These are phyloP conservation scores for Vitis hybrid DNA, from an alignment of 177 flowering plant genomes.

Conservation along the genomic window DNA sequence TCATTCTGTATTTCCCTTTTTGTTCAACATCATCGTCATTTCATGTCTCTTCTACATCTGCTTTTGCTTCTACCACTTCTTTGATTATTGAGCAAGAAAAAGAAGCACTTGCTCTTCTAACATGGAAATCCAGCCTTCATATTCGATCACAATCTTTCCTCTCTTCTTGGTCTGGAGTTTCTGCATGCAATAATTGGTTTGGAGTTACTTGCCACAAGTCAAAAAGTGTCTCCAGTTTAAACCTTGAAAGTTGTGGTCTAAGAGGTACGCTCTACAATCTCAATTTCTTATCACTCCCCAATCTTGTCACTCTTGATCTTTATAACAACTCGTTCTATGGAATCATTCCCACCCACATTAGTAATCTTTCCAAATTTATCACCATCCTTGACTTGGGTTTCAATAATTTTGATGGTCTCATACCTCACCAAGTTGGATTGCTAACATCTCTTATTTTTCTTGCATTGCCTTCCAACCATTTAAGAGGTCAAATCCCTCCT, in stretches of 20 bases:
- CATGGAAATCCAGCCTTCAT: constrained; percentile 19
- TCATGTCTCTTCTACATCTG: too few species aligned
- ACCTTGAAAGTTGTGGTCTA: constrained; percentile 3
- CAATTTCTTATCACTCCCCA: constrained; percentile 10
- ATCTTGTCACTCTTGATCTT: constrained; percentile 8
- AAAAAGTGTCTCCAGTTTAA: constrained; percentile 7
- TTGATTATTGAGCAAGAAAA: too few species aligned
- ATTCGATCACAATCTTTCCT: constrained; percentile 5
- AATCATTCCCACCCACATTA: constrained; percentile 5
- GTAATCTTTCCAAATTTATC: constrained; percentile 2
- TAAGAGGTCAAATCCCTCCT: too few species aligned
- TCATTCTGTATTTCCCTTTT: too few species aligned
- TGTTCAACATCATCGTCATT: too few species aligned
- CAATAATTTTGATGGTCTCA: too few species aligned
- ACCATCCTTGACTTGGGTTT: background rate
- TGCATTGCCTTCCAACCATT: too few species aligned
- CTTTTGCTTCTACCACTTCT: too few species aligned
- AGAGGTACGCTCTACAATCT: constrained; percentile 15
- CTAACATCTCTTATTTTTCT: too few species aligned
- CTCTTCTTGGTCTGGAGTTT: constrained; percentile 5
- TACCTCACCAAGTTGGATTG: too few species aligned
- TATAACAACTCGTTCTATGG: constrained; percentile 8
- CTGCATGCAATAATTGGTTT: constrained; percentile 2
- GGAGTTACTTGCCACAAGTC: constrained; percentile 16
- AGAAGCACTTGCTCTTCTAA: constrained; percentile 11